Percentiles rank a stretch among this genome's conserved stretches.
phyloP scores from a whole-genome alignment of 202 grass and related monocot genomes.

The Saccharum hybrid region DNA sequence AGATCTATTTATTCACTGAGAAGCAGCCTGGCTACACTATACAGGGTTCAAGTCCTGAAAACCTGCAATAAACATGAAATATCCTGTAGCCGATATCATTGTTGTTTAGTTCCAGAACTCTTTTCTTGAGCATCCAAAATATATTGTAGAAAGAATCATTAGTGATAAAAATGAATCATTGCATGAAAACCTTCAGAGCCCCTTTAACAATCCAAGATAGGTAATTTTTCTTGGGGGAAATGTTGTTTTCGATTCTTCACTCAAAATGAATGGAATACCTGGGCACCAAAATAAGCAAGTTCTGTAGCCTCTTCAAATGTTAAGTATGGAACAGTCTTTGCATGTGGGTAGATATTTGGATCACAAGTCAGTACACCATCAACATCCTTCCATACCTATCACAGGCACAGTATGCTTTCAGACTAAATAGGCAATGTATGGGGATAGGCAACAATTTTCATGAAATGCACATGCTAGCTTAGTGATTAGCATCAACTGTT shows the following conservation, averaged over 20 bases:
- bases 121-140: constrained; percentile 13
- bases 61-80: not conserved
- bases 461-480: constrained; percentile 21
- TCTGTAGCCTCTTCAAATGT: constrained; percentile 97
- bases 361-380: constrained; percentile 98
- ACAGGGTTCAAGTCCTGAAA: constrained; percentile 1
- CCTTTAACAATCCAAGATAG: not conserved
- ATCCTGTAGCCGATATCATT: not conserved
- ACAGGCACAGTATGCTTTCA: constrained; percentile 29
- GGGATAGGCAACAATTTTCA: not conserved
- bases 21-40: not conserved
- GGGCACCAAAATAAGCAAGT: constrained; percentile 98
- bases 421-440: not conserved
- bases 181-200: not conserved
- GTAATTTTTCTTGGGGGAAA: not conserved
- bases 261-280: constrained; percentile 47
- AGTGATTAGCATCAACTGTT: constrained; percentile 9
- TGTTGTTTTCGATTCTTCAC: not conserved
- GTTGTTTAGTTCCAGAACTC: not conserved
- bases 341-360: constrained; percentile 82
- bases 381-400: constrained; percentile 96
- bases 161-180: not conserved
- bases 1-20: constrained; percentile 7
- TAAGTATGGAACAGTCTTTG: constrained; percentile 73
- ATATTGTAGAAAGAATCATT: not conserved